Base-by-base conservation (phyloP, 2,329 filamentous ascomycete genomes). In the Xylariaceae sp. region DNA sequence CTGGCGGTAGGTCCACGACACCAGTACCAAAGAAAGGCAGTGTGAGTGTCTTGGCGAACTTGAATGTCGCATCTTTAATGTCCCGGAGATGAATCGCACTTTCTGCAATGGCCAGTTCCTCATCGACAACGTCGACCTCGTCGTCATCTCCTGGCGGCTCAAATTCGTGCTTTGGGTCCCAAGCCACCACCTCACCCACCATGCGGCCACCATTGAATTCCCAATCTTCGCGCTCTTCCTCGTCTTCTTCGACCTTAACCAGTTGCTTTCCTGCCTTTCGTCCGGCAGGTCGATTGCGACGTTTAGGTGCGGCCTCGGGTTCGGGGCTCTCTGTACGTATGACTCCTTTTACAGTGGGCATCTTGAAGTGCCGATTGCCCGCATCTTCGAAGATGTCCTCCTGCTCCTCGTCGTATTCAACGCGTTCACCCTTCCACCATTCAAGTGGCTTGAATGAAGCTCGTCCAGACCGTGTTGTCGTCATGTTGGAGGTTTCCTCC, bases 21-120 rank as follows among this genome's bases (percentile, higher is more conserved):
- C 94, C 94, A 8, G 89, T 88, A 39, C 92, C 92, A 73, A 97
- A 90, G 74, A 96, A 97, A 0, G 88, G 86, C 62, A 89, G 79
- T 34, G 86, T 90, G 59, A 95, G 82, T 61, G 93, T 88, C 77
- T 97, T 97, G 39, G 90, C 89, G 71, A 96, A 97, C 58, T 85
- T 84, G 80, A 97, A 97, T 2, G 85, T 85, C 15, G 88, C 87
- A 69, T 82, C 80, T 56, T 80, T 79, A 62, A 87, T 84, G 59
- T 84, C 80, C 23, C 77, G 77, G 23, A 83, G 83, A 65, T 83
- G 75, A 55, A 88, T 82, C 1, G 82, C 81, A 5, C 77, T 73
- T 57, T 77, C 80, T 56, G 78, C 79, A 57, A 87, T 76, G 51
- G 84, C 84, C 37, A 87, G 75, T 58, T 82, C 79, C 56, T 85